Conservation (phyloP, 139 green algal species). For the Limnomonas spitsbergensis region DNA sequence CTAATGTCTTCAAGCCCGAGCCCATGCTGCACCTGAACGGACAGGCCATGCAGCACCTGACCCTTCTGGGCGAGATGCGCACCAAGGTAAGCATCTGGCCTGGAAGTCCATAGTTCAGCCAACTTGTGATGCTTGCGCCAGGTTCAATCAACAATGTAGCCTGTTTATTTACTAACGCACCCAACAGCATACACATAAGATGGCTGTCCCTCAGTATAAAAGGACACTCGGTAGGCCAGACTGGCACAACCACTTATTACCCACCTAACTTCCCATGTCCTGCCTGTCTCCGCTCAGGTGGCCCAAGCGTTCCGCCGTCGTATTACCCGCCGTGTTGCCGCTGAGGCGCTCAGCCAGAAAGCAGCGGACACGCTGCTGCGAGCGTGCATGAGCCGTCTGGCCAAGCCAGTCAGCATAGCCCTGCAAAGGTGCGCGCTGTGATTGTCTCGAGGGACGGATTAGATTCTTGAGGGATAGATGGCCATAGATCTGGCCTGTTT, state of each 20-base stretch:
- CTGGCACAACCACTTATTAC: too few species aligned
- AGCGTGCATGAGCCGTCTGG: neutral
- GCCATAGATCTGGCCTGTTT: too few species aligned
- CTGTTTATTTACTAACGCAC: too few species aligned
- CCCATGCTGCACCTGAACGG: conserved; percentile 15
- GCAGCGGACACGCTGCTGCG: neutral
- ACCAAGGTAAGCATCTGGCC: neutral
- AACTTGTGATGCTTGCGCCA: too few species aligned
- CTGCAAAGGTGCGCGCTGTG: conserved; percentile 6
- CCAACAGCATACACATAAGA: too few species aligned
- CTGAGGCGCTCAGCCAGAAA: neutral
- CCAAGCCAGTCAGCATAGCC: conserved; percentile 5
- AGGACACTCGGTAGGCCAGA: too few species aligned
- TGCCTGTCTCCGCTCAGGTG: neutral
- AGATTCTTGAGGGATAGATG: too few species aligned
- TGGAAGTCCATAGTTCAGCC: too few species aligned
- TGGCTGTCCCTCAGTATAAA: too few species aligned
- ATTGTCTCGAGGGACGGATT: too few species aligned
- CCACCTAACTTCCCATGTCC: too few species aligned
- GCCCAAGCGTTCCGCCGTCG: neutral
- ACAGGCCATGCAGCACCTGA: conserved; percentile 14
- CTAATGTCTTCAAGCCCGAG: conserved; percentile 17
- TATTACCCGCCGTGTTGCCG: neutral
- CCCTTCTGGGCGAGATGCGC: neutral
- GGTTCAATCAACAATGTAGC: too few species aligned